Evolutionary conservation across 768 basidiomycete species (phyloP).

Genomic region (Cytidiella melzeri): DNA sequence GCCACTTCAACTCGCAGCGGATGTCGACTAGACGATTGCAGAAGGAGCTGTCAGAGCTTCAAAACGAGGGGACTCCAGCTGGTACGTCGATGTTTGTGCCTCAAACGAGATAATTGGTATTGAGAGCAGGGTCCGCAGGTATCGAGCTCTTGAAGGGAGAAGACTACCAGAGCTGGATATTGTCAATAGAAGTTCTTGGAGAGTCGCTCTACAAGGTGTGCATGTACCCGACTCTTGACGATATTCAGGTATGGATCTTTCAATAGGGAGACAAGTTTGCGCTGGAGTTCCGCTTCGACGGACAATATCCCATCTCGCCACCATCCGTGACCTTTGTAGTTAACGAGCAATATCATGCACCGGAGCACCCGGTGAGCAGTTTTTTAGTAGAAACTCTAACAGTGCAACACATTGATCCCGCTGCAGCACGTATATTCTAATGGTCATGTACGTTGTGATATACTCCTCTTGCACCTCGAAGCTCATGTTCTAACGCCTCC

Average conservation of each 20-base stretch:
- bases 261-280: slow-evolving; percentile 68
- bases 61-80: slow-evolving; percentile 58
- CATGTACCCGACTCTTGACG: slow-evolving; percentile 1
- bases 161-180: slow-evolving; percentile 71
- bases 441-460: slow-evolving; percentile 50
- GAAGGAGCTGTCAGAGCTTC: slow-evolving; percentile 68
- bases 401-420: neutral
- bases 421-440: slow-evolving; percentile 80
- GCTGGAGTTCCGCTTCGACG: slow-evolving; percentile 77
- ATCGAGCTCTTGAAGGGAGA: slow-evolving; percentile 71
- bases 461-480: neutral
- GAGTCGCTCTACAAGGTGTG: slow-evolving; percentile 71
- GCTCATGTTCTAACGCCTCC: slow-evolving; percentile 1
- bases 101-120: neutral
- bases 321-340: slow-evolving; percentile 86
- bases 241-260: neutral
- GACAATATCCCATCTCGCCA: slow-evolving; percentile 79
- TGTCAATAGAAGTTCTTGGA: slow-evolving; percentile 79
- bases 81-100: slow-evolving; percentile 32
- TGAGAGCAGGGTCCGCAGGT: slow-evolving; percentile 37
- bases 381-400: neutral
- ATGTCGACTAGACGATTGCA: slow-evolving; percentile 41
- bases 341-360: slow-evolving; percentile 55
- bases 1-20: neutral
- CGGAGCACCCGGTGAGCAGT: slow-evolving; percentile 67